Evolutionary conservation across 2,329 filamentous ascomycete species (phyloP), one percentile per base, ranked within the genome.

Genomic region (Ophiostoma perfectum): DNA sequence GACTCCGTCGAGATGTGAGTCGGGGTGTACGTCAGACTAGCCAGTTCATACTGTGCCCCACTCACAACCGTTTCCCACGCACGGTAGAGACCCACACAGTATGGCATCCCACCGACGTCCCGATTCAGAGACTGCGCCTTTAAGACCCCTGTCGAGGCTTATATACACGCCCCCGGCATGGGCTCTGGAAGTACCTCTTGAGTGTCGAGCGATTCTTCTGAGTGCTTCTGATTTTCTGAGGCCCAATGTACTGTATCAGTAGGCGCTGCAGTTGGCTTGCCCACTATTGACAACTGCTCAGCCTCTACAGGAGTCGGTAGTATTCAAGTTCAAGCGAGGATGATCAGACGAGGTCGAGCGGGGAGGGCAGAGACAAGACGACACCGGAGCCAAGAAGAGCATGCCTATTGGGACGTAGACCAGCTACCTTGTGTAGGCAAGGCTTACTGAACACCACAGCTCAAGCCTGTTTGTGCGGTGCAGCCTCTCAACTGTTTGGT

Each of bases 1-100:
- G 1, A 27, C 49, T 55, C 49, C 49, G 49, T 27, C 27, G 18
- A 8, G n/a, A 55, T 55, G 49, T 55, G 49, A 60, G 52, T 36
- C 52, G 52, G 27, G 58, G 36, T 62, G 55, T 60, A 62, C 41
- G 38, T 41, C 49, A 14, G n/a, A 55, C n/a, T 9, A 3, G 49
- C 3, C 58, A 1, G 11, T 3, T 38, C 12, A 41, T 38, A 62
- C 38, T 41, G 58, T 62, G 27, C 9, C 5, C 6, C 55, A 39
- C 36, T 3, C 7, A 2, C 36, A 39, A 41, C 38, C 36, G 58
- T 62, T 62, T 41, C 16, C 36, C 36, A 41, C 58, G 36, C 58
- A 62, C 38, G 58, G 58, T 60, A 62, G 5, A 62, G 58, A 62
- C 58, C 58, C 58, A 62, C 58, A 62, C 58, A 62, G 58, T 62